Evolutionary conservation across 805 yeast genomes (phyloP).

Genomic region (Komagataella ulmi): DNA sequence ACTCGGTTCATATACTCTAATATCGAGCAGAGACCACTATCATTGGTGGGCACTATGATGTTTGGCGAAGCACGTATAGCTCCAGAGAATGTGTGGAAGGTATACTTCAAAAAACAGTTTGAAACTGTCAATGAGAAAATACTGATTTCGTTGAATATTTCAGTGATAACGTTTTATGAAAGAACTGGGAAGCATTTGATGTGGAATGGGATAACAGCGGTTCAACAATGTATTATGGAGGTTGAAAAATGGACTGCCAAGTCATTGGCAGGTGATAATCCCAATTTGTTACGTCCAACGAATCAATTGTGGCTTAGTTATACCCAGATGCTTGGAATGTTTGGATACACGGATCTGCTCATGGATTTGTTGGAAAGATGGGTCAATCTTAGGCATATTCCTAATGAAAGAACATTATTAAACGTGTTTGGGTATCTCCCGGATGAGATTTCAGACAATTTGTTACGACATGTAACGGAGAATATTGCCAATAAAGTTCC

Average conservation of each 20-base stretch:
- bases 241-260: conserved; percentile 27
- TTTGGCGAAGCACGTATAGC: neutral
- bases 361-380: conserved; percentile 38
- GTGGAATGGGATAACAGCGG: conserved; percentile 42
- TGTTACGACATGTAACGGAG: neutral
- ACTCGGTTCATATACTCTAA: neutral
- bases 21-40: neutral
- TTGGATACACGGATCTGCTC: conserved; percentile 34
- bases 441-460: neutral
- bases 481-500: neutral
- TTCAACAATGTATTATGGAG: conserved; percentile 48
- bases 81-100: neutral
- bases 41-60: neutral
- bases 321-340: conserved; percentile 32
- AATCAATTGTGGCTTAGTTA: conserved; percentile 38
- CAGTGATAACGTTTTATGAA: neutral
- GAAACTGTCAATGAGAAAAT: neutral
- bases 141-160: neutral
- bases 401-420: conserved; percentile 9
- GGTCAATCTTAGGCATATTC: conserved; percentile 31
- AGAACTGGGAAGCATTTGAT: conserved; percentile 1
- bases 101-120: neutral
- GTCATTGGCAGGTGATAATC: conserved; percentile 16
- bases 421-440: neutral
- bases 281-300: conserved; percentile 27